These are phyloP conservation scores for Psilocybe subaeruginosa DNA, from an alignment of 768 basidiomycete species.

Conservation along the genomic window DNA sequence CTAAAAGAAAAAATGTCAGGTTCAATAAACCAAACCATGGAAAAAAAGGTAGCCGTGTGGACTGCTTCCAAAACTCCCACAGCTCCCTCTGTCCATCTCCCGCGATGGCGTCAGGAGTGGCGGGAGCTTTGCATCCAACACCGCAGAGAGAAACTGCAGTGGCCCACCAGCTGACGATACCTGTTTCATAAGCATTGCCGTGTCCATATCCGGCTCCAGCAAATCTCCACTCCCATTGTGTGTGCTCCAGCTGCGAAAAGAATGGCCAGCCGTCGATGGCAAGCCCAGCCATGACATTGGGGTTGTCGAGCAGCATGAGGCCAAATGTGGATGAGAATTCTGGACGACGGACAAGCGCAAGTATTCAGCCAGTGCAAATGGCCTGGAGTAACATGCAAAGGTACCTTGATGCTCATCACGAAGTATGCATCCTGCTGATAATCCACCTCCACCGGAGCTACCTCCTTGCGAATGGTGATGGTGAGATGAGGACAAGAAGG, in stretches of 20 bases:
- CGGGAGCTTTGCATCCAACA: constrained; percentile 1
- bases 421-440: background rate
- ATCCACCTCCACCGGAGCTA: constrained; percentile 1
- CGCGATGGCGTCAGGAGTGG: constrained; percentile 24
- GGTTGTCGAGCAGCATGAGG: constrained; percentile 76
- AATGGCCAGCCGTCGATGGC: constrained; percentile 63
- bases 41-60: constrained; percentile 61
- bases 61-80: constrained; percentile 75
- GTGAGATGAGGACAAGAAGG: constrained; percentile 17
- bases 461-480: background rate
- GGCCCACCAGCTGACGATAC: background rate
- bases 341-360: constrained; percentile 7
- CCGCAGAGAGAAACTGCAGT: constrained; percentile 7
- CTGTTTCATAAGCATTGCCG: constrained; percentile 46
- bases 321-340: constrained; percentile 71
- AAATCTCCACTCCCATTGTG: constrained; percentile 4
- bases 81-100: constrained; percentile 47
- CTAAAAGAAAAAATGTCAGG: too few relatives aligned
- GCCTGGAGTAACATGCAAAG: constrained; percentile 9
- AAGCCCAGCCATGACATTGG: constrained; percentile 65
- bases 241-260: constrained; percentile 41
- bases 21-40: too few relatives aligned
- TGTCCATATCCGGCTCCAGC: constrained; percentile 42
- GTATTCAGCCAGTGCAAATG: constrained; percentile 11
- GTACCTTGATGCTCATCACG: background rate